These are phyloP conservation scores for Fusarium liriodendri DNA, from an alignment of 2,329 filamentous ascomycete genomes.

Conservation along the genomic window DNA sequence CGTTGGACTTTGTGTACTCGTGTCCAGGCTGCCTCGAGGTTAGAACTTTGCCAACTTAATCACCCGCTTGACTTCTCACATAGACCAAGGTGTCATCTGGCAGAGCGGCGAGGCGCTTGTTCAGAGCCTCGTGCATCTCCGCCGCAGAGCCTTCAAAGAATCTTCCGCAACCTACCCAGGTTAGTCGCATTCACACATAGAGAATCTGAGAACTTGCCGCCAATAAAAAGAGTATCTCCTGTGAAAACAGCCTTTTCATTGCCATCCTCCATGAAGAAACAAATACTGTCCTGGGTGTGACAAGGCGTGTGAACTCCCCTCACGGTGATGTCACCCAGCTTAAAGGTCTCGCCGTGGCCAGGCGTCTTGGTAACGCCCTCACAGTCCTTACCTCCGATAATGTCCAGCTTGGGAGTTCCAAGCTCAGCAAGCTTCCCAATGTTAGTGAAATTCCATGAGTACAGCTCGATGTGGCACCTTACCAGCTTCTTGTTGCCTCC, in stretches of 20 bases:
- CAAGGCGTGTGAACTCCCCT: constrained; percentile 95
- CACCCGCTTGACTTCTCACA: constrained; percentile 61
- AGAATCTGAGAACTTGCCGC: constrained; percentile 63
- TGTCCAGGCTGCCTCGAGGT: constrained; percentile 77
- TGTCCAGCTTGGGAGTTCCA: constrained; percentile 71
- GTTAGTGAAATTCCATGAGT: not conserved
- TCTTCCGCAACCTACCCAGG: constrained; percentile 79
- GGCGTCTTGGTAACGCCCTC: constrained; percentile 83
- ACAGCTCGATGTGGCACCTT: constrained; percentile 38
- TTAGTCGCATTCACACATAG: constrained; percentile 7
- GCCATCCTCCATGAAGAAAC: constrained; percentile 89
- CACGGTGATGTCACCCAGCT: constrained; percentile 84
- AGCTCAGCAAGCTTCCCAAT: constrained; percentile 53
- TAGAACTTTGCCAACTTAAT: constrained; percentile 1
- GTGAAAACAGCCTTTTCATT: constrained; percentile 86
- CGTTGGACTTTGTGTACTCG: constrained; percentile 98
- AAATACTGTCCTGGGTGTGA: constrained; percentile 98
- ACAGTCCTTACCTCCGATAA: constrained; percentile 92
- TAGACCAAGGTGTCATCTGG: constrained; percentile 94
- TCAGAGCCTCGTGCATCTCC: constrained; percentile 95
- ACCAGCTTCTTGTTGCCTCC: constrained; percentile 90
- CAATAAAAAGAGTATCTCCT: constrained; percentile 95
- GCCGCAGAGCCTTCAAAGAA: constrained; percentile 93
- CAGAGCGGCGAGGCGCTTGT: constrained; percentile 81
- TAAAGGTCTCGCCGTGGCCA: constrained; percentile 79